phyloP scores from a whole-genome alignment of 2,329 filamentous ascomycete genomes.

The Colletotrichum chrysophilum region DNA sequence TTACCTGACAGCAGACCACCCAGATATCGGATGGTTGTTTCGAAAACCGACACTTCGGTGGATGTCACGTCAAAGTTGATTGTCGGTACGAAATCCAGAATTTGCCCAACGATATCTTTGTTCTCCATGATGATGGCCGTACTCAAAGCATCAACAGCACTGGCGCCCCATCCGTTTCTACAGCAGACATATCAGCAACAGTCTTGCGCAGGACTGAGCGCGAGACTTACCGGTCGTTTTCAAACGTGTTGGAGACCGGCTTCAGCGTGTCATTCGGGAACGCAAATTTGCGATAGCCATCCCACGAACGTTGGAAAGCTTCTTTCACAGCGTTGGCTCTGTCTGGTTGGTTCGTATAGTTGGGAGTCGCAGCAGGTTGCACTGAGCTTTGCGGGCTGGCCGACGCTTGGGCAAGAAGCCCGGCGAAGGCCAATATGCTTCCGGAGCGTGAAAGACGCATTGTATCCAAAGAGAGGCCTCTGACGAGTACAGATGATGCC shows the following conservation, averaged over 20 bases:
- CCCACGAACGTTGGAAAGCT: slow-evolving; percentile 74
- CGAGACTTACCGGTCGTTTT: slow-evolving; percentile 69
- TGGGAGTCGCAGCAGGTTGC: background rate
- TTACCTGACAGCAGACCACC: slow-evolving; percentile 78
- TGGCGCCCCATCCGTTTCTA: slow-evolving; percentile 86
- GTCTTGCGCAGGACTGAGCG: background rate
- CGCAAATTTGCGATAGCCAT: slow-evolving; percentile 75
- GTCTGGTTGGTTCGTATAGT: slow-evolving; percentile 34
- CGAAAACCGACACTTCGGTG: slow-evolving; percentile 76
- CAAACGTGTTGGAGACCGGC: slow-evolving; percentile 68
- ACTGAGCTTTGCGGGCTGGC: background rate
- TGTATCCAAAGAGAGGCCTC: background rate
- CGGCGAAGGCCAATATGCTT: background rate
- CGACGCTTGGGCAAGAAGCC: background rate
- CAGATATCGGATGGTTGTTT: slow-evolving; percentile 89
- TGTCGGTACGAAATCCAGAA: slow-evolving; percentile 71
- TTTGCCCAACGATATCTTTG: slow-evolving; percentile 68
- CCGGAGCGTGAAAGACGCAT: background rate
- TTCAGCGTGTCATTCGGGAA: slow-evolving; percentile 79
- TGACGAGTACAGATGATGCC: background rate
- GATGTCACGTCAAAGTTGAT: slow-evolving; percentile 74
- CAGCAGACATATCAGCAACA: slow-evolving; percentile 19
- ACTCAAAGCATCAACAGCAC: slow-evolving; percentile 79
- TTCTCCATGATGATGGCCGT: slow-evolving; percentile 82
- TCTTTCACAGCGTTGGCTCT: slow-evolving; percentile 68